Base-by-base conservation (phyloP, 169 alveolate genomes). In the Eimeria praecox region DNA sequence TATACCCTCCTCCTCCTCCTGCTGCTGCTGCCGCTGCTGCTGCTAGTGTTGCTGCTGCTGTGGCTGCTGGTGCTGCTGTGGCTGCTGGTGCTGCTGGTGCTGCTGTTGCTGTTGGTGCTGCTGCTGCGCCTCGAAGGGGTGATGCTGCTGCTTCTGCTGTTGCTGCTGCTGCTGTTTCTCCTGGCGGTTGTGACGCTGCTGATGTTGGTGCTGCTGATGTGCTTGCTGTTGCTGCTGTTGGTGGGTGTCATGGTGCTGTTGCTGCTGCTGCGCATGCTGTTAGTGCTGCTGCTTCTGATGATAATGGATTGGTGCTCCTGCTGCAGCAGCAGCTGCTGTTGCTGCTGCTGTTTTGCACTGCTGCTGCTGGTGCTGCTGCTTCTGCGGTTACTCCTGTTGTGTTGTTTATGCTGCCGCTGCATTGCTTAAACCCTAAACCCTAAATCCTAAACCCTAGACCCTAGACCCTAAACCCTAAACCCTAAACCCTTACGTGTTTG, bases 11-110 rank as follows among this genome's bases (percentile, higher is more conserved):
- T 71, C 30, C 83, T 71, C 49, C 59, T 77, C 62, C 62, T 77
- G 87, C 87, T 40, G 87, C 83, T 77, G 87, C 87, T 40, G 87
- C 87, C 40, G 62, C 62, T 35, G 87, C 87, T 40, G 59, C 87
- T 69, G 46, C 46, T 69, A 44, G 46, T 69, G 80, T 44, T 69
- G 80, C 46, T 69, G 46, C 16, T 9, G 80, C 44, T n/a, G 80
- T 20, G 24, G 80, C 80, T 4, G 80, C 44, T n/a, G 46, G 46
- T n/a, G 80, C 44, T 30, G 10, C 46, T 30, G 80, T 30, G 5
- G 33, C 38, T 4, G n/a, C 22, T 62, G 73, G 35, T 62, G 73
- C 22, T 22, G 73, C 73, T 62, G 73, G 73, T 62, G 59, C 73
- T 62, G 73, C 6, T 62, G 27, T 16, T 62, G 73, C 73, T 16